phyloP scores from a whole-genome alignment of 148 eudicot species.

The Euryodendron excelsum region DNA sequence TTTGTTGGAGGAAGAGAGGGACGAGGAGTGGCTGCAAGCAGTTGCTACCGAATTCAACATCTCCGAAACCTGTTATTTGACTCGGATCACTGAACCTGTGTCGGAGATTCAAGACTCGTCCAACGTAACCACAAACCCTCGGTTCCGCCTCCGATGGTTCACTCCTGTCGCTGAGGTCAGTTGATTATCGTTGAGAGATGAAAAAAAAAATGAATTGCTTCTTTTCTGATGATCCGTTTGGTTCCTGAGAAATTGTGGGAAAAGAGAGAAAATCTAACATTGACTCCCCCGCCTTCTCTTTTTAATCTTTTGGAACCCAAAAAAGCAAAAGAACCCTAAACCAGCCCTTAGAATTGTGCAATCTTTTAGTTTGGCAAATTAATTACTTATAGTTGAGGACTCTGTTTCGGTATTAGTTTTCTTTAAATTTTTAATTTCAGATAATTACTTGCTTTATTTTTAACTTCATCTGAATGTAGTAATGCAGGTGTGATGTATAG shows the following conservation, averaged over 20 bases:
- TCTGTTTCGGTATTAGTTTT: not conserved
- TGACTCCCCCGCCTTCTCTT: too few species aligned
- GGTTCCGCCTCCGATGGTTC: slow-evolving; percentile 76
- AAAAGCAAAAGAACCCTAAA: too few species aligned
- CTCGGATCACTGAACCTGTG: slow-evolving; percentile 28
- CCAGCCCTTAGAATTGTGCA: too few species aligned
- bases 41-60: slow-evolving; percentile 72
- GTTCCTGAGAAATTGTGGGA: not conserved
- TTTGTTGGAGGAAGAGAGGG: slow-evolving; percentile 54
- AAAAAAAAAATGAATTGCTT: not conserved
- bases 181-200: too few species aligned
- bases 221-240: too few species aligned
- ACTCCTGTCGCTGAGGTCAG: slow-evolving; percentile 69
- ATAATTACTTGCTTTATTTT: too few species aligned
- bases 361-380: too few species aligned
- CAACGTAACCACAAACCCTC: slow-evolving; percentile 17
- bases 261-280: not conserved
- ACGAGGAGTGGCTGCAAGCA: slow-evolving; percentile 61
- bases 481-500: too few species aligned
- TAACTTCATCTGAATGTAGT: not conserved
- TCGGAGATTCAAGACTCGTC: slow-evolving; percentile 14
- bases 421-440: not conserved
- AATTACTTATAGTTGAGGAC: too few species aligned
- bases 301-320: too few species aligned
- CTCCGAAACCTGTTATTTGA: slow-evolving; percentile 55